These are phyloP conservation scores for Pseudozyma flocculosa DNA, from an alignment of 1,284 basidiomycete genomes.

Conservation along the genomic window DNA sequence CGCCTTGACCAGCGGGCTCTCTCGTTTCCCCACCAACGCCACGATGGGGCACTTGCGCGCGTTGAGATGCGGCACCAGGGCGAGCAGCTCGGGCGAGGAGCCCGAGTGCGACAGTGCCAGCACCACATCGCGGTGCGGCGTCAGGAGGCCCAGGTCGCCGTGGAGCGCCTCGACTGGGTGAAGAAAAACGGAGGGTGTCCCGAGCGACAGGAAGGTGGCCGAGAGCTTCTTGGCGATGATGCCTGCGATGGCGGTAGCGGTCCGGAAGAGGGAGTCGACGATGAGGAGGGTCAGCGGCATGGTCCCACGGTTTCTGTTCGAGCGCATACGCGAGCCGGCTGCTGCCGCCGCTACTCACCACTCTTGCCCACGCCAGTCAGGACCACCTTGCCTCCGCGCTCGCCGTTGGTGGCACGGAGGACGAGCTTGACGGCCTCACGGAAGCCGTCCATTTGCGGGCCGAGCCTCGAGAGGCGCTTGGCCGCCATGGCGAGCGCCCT, in stretches of 20 bases:
- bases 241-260: constrained; percentile 4
- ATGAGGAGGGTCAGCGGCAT: constrained; percentile 9
- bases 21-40: constrained; percentile 54
- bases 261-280: constrained; percentile 8
- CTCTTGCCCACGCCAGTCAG: constrained; percentile 60
- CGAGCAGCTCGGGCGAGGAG: constrained; percentile 56
- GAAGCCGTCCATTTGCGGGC: constrained; percentile 27
- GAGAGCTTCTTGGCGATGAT: constrained; percentile 52
- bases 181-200: constrained; percentile 58
- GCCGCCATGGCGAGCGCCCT: constrained; percentile 33
- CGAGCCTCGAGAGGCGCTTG: constrained; percentile 22
- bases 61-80: constrained; percentile 55
- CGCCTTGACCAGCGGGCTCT: constrained; percentile 52
- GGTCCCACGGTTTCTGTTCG: too few species aligned
- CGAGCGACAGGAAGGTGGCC: constrained; percentile 50
- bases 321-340: too few species aligned
- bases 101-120: constrained; percentile 59
- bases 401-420: constrained; percentile 28
- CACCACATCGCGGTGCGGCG: constrained; percentile 56
- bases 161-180: constrained; percentile 59
- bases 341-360: constrained; percentile 18
- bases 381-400: constrained; percentile 57
- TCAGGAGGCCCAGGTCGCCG: constrained; percentile 59
- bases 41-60: constrained; percentile 54
- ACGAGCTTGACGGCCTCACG: constrained; percentile 36